phyloP scores from a whole-genome alignment of 108 stramenopile species.

The Skeletonema costatum region DNA sequence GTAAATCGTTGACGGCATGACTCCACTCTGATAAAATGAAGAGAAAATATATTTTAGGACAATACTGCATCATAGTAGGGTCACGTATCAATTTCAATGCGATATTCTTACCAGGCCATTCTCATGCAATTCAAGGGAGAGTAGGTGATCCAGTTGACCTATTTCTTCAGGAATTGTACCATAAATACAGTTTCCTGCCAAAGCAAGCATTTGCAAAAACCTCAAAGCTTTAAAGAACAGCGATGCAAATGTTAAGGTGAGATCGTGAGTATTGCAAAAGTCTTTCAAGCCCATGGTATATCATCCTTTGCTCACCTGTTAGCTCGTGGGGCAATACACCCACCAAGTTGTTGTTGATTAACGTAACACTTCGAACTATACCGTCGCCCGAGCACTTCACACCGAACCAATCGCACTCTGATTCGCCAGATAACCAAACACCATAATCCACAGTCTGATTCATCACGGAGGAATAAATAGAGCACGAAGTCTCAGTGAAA shows the following conservation, averaged over 20 bases:
- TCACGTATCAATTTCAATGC: background rate
- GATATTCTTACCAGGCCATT: conserved; percentile 8
- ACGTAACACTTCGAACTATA: conserved; percentile 36
- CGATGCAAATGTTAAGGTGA: background rate
- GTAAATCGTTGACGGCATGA: conserved; percentile 5
- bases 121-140: conserved; percentile 11
- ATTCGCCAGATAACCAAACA: conserved; percentile 42
- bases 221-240: conserved; percentile 3
- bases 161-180: conserved; percentile 35
- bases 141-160: conserved; percentile 9
- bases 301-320: background rate
- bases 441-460: background rate
- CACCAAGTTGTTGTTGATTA: conserved; percentile 9
- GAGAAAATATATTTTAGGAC: background rate
- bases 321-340: conserved; percentile 17
- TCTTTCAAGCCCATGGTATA: background rate
- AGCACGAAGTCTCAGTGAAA: conserved; percentile 2
- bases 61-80: background rate
- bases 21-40: background rate
- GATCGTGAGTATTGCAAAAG: background rate
- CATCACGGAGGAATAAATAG: background rate
- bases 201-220: conserved; percentile 14
- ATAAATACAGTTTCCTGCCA: conserved; percentile 33
- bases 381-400: conserved; percentile 54
- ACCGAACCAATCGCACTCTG: conserved; percentile 66